phyloP scores from a whole-genome alignment of 805 yeast genomes.

The Blastobotrys chiropterorum region DNA sequence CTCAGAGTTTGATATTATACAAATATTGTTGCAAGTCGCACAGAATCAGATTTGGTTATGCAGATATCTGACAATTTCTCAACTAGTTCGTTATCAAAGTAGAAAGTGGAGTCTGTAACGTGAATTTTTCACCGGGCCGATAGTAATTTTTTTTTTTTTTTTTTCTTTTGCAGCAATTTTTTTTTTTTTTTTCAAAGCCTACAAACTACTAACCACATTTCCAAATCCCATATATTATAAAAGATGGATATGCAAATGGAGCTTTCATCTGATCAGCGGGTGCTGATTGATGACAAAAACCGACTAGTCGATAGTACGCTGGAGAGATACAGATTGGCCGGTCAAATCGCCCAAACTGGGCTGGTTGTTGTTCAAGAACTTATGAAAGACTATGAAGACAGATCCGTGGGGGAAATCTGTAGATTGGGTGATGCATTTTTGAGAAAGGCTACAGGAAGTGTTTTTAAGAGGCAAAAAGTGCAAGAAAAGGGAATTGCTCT shows the following conservation, averaged over 20 bases:
- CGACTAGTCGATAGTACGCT: constrained; percentile 53
- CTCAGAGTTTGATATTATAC: no score
- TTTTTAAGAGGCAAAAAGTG: constrained; percentile 43
- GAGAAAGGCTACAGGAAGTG: constrained; percentile 49
- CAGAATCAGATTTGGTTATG: no score
- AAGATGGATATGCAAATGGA: constrained; percentile 15
- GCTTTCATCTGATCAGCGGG: constrained; percentile 18
- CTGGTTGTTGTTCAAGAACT: constrained; percentile 47
- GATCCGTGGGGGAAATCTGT: constrained; percentile 56
- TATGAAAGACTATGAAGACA: constrained; percentile 9
- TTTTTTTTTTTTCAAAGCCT: background rate
- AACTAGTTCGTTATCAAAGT: no score
- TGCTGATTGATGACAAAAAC: constrained; percentile 62
- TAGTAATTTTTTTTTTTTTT: background rate
- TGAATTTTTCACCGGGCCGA: background rate
- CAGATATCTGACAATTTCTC: no score
- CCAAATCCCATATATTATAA: background rate
- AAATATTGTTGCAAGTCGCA: no score
- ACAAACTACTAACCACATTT: background rate
- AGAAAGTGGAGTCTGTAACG: background rate
- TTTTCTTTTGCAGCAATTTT: background rate
- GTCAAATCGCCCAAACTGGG: constrained; percentile 81
- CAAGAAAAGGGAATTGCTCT: constrained; percentile 84
- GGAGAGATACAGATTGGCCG: constrained; percentile 84
- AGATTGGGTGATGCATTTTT: constrained; percentile 74